Conservation (phyloP, 1,284 basidiomycete species). For the Mycena sp. region DNA sequence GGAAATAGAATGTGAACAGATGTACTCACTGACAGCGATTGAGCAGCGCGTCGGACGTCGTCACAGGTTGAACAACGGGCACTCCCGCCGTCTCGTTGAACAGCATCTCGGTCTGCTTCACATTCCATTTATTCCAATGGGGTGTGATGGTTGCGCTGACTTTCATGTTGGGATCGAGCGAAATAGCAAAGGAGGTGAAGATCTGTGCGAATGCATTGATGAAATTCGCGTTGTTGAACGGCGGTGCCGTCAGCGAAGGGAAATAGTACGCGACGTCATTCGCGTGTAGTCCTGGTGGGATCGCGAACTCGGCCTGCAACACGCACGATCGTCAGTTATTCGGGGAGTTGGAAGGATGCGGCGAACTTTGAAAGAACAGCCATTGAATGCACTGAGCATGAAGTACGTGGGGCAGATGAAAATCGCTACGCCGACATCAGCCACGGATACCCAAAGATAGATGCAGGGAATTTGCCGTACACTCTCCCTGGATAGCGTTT, state of each 20-base stretch:
- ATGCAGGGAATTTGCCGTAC: slow-evolving; percentile 29
- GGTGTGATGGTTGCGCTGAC: no score
- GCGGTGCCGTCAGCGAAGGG: background rate
- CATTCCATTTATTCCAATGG: slow-evolving; percentile 37
- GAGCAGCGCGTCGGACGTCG: slow-evolving; percentile 22
- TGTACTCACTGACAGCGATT: slow-evolving; percentile 32
- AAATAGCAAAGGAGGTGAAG: no score
- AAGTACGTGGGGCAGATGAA: slow-evolving; percentile 47
- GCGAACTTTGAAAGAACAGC: slow-evolving; percentile 40
- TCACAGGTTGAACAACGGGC: slow-evolving; percentile 33
- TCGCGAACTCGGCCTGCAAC: slow-evolving; percentile 15
- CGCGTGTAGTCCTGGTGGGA: background rate
- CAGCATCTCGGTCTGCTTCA: slow-evolving; percentile 43
- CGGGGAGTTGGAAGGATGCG: background rate
- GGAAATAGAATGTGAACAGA: background rate
- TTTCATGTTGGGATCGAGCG: no score
- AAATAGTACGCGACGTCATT: background rate
- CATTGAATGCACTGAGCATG: slow-evolving; percentile 38
- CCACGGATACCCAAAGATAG: background rate
- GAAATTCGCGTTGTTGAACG: no score
- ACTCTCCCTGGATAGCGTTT: slow-evolving; percentile 41
- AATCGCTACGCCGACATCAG: slow-evolving; percentile 36
- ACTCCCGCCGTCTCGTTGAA: slow-evolving; percentile 38
- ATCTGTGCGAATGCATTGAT: no score
- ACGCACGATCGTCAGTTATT: background rate